Base-by-base conservation (phyloP, 257 asterid genomes). In the Coffea eugenioides region DNA sequence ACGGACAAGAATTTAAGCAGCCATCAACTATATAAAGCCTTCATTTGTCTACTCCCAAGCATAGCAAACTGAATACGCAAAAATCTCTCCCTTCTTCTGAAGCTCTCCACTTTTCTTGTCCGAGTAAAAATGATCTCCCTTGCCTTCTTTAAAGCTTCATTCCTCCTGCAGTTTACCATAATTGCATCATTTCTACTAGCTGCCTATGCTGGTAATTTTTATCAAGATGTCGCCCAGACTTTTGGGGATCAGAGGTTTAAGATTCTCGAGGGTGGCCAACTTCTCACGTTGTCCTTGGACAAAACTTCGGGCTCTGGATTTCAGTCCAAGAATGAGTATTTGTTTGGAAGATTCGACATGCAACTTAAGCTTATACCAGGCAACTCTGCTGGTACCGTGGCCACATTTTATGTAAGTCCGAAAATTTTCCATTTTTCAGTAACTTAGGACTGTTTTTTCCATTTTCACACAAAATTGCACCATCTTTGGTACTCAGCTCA, bases 191-290 rank as follows among this genome's bases (percentile, higher is more conserved):
- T 66, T 20, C 57, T 74, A 8, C 23, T 80, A 65, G 45, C 31
- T 13, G 80, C 51, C 20, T 76, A 16, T 57, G 80, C 80, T 5
- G 83, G 83, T 18, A 80, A 80, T 16, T 80, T 80, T 36, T 67
- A 80, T n/a, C 73, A 46, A 56, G 83, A 80, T 31, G 76, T 64
- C 16, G 77, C 43, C 10, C 49, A 75, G 20, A 66, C 73, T 57
- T 27, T 79, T 34, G 79, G 79, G 6, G 79, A 69, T 4, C 8
- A 46, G 27, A 45, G 82, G 23, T 82, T 69, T 0, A 75, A n/a
- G 57, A 36, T 75, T n/a, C 71, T 75, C 9, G 16, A 25, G 16
- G 69, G 69, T 8, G 69, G 69, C 69, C 36, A 25, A 11, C 69
- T 62, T 62, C 16, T 62, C 1, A 62, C 69, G 10, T 3, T 25